Conservation (phyloP, 176 grass and related monocot species). For the Poa pratensis region DNA sequence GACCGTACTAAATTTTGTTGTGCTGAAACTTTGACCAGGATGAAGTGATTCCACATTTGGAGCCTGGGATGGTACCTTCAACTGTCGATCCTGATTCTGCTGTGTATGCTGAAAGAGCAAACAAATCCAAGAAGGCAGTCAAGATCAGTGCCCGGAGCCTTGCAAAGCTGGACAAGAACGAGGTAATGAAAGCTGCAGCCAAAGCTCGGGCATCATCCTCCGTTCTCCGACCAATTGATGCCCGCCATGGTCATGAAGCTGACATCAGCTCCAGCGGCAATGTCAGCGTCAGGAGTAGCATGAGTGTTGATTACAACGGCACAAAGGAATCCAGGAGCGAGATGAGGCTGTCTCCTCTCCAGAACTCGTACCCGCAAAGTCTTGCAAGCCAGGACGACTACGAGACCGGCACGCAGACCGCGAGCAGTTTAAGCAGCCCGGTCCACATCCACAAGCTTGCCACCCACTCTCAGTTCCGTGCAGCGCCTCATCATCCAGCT, state of each 20-base stretch:
- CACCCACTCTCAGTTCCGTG: conserved; percentile 36
- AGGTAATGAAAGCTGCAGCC: conserved; percentile 88
- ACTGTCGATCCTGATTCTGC: conserved; percentile 87
- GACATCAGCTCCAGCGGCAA: conserved; percentile 76
- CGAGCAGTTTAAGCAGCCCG: conserved; percentile 89
- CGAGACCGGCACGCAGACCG: conserved; percentile 68
- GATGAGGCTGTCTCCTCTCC: conserved; percentile 66
- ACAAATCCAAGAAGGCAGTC: conserved; percentile 82
- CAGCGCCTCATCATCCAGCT: conserved; percentile 47
- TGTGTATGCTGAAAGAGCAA: conserved; percentile 70
- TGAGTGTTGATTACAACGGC: conserved; percentile 62
- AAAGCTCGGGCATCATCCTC: conserved; percentile 98
- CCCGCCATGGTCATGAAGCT: conserved; percentile 53
- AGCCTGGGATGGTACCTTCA: conserved; percentile 88
- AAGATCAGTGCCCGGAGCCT: conserved; percentile 98
- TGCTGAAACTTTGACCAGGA: conserved; percentile 66
- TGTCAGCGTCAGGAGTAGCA: conserved; percentile 73
- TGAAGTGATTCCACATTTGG: conserved; percentile 94
- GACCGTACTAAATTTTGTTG: conserved; percentile 30
- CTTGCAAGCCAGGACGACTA: conserved; percentile 81
- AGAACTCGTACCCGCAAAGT: conserved; percentile 73
- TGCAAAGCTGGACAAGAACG: conserved; percentile 82
- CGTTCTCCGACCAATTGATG: conserved; percentile 77
- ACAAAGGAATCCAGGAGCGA: conserved; percentile 66
- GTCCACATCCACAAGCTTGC: conserved; percentile 61